Base-by-base conservation (phyloP, 768 basidiomycete genomes). In the Termitomyces sp. region DNA sequence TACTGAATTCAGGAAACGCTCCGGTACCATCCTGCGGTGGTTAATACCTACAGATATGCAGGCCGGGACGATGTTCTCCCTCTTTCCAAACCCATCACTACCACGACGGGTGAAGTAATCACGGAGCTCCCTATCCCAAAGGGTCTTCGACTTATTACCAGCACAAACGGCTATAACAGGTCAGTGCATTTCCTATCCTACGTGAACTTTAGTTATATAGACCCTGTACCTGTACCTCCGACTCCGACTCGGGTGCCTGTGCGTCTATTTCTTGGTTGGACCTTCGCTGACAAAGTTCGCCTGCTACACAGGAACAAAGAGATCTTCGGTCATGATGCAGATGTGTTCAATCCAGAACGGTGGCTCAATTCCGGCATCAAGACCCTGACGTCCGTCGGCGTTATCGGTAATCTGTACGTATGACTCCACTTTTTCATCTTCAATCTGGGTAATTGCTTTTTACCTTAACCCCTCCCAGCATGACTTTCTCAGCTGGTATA, bases 101-200 rank as follows among this genome's bases (percentile, higher is more conserved):
- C 77, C 4, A 64, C 66, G 16, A 73, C 75, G 1, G 85, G 84
- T 32, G 69, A 80, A 56, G 57, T 70, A 12, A 68, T 84, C 33
- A 71, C 64, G 10, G 78, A 84, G 59, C 54, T 87, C 26, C 74
- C 76, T 3, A 71, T 87, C 44, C 79, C 80, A 0, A 79, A 81
- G 58, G 84, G 82, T 30, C 72, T 75, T 24, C 78, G 77, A 45
- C 69, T 86, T 20, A 71, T 81, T 43, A 67, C 76, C 9, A 84
- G 82, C 7, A 75, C 85, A 36, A 74, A 75, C 33, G 79, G 74
- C 10, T 84, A 85, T 64, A 82, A 86, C 60, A 75, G 82, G 84
- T 82, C 55, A 63, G 62, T 55, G 0, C 14, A 18, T 22, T n/a
- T n/a, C 14, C 32, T 47, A 20, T 26, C 39, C 16, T 30, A 10